Conservation (phyloP, 1,139 yeast species). For the Casaregolazyma lundiana region DNA sequence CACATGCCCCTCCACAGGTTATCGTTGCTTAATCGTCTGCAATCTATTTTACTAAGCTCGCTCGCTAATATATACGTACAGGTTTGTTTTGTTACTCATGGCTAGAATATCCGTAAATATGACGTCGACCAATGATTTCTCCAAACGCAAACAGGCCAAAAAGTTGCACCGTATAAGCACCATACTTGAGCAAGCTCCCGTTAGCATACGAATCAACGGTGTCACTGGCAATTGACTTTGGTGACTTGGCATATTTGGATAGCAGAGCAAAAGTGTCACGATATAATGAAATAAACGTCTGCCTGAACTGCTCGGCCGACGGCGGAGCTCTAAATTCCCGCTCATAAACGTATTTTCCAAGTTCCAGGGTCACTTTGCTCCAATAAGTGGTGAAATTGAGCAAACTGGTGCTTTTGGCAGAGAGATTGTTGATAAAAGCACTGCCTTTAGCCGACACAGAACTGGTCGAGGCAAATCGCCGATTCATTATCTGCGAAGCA, state of each 20-base stretch:
- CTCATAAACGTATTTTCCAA: conserved; percentile 84
- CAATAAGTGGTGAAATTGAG: conserved; percentile 52
- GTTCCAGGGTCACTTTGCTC: conserved; percentile 83
- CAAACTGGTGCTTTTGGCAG: conserved; percentile 44
- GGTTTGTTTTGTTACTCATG: conserved; percentile 7
- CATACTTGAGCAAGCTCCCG: conserved; percentile 60
- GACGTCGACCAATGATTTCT: conserved; percentile 94
- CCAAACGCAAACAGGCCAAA: conserved; percentile 92
- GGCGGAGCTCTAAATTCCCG: conserved; percentile 96
- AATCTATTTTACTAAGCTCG: background rate
- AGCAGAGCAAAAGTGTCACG: conserved; percentile 48
- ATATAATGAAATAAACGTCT: conserved; percentile 59
- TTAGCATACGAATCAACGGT: conserved; percentile 46
- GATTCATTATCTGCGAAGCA: conserved; percentile 16
- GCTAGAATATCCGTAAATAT: conserved; percentile 74
- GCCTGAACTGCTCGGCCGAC: conserved; percentile 67
- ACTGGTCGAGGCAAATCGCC: conserved; percentile 35
- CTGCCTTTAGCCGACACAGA: conserved; percentile 33
- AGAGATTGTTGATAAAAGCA: conserved; percentile 44
- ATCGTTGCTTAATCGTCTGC: too few species aligned
- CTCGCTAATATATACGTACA: background rate
- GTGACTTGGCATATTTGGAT: conserved; percentile 34
- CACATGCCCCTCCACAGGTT: background rate
- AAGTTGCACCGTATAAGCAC: conserved; percentile 76
- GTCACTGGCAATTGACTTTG: conserved; percentile 23